Base-by-base conservation (phyloP, 1,284 basidiomycete species). In the Psilocybe mexicana region DNA sequence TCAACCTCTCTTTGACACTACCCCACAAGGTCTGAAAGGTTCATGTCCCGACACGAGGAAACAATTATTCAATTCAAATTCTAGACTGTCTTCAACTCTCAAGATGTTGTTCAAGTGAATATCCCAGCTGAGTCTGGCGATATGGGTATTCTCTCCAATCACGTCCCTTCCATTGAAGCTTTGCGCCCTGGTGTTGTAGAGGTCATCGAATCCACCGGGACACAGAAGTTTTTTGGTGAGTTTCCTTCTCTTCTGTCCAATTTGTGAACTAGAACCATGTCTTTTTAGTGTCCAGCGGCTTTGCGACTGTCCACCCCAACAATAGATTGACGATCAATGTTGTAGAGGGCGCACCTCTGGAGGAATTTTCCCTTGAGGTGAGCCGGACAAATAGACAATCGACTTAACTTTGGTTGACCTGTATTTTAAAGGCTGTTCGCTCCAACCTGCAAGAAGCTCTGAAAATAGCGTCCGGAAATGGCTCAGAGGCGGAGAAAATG, bases 131-230 rank as follows among this genome's bases (percentile, higher is more conserved):
- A 88, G 58, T 90, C 93, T n/a, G 96, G 95, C 75, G 95, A 97
- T 76, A 97, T 98, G 94, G 95, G 96, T 83, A 92, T 98, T 70
- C 87, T 98, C 64, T 93, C 96, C 68, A 96, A 96, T 83, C 95
- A 98, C 78, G 94, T 97, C 60, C 88, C 95, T 45, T 90, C 93
- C 33, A 90, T 98, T 62, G 95, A 98, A 76, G 84, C 95, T 54
- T 82, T 98, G 58, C 91, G 93, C 72, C 89, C 96, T 49, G 96
- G 95, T 73, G 83, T 98, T 61, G 81, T 98, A 58, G 95, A 98
- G 78, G 90, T 98, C 64, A 86, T 97, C 64, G 94, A 96, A 78
- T 79, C 85, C 23, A 80, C 79, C 57, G 74, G 80, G 48, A 84
- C 88, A 59, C 95, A 95, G 84, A 98, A 96, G 80, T 98, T 89